Evolutionary conservation across 495 filamentous ascomycete species (phyloP), one percentile per base, ranked within the genome.

Genomic region (Pyrenula massariospora): DNA sequence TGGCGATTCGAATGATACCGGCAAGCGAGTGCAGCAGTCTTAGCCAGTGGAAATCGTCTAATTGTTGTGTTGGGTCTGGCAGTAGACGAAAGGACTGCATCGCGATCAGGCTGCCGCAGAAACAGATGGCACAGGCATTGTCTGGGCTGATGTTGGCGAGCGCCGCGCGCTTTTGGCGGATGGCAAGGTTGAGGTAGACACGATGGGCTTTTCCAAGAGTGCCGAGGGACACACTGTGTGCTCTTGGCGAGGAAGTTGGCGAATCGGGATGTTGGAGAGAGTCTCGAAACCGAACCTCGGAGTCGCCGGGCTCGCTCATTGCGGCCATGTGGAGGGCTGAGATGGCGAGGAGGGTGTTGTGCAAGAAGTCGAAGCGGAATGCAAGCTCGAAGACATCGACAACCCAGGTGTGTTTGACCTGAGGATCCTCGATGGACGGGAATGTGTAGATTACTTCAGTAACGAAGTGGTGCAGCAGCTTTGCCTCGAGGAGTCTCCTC

Each of bases 11-110:
- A 15, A 42, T 42, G 31, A 42, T 42, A 42, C 31, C 31, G 8
- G 31, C 5, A 15, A 42, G 66, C 69, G 75, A 23, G 68, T 64
- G 0, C 74, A 73, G 54, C 73, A 78, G 36, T 76, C 76, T 22
- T 65, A 65, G n/a, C 56, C 54, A 10, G 67, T 70, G 57, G 66
- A 69, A 22, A 57, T 59, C 5, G 53, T 36, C 1, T 62, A 58
- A 1, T 59, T 50, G 0, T 64, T 65, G 55, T 8, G 8, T 15
- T 42, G 31, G 31, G 31, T 42, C 31, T 5, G 31, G 31, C 5
- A 42, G 31, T 5, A 42, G 31, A 15, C 31, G 31, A 42, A 42
- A 42, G 15, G 31, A 42, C 15, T 42, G 31, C 31, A 42, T 42
- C 8, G 31, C 31, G 31, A 42, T 42, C 5, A 42, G 31, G 15